A percentile compares a stretch with the other conserved stretches of the same genome.
Evolutionary conservation across 345 rosid species (phyloP).

Genomic region (Salix purpurea): DNA sequence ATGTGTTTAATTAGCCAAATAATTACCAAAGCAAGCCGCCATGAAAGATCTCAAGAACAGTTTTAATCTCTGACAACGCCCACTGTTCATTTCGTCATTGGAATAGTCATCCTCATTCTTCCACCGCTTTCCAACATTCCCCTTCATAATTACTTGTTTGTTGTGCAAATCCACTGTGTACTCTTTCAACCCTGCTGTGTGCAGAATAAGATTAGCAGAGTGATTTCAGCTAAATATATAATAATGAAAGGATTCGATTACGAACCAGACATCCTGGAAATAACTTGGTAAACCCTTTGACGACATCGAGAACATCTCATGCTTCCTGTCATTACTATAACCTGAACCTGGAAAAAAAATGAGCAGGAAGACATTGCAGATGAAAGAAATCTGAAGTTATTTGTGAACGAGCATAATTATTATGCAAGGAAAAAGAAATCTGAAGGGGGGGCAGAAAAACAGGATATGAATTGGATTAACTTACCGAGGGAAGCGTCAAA

Average conservation of each 20-base stretch:
- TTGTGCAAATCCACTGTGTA: slow-evolving; percentile 38
- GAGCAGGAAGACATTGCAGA: not conserved
- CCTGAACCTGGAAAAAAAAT: slow-evolving; percentile 41
- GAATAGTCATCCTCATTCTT: not conserved
- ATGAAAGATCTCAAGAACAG: slow-evolving; percentile 12
- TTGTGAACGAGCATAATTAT: too few relatives aligned
- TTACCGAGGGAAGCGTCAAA: slow-evolving; percentile 36
- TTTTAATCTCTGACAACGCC: not conserved
- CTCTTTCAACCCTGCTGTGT: slow-evolving; percentile 37
- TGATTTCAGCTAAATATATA: not conserved
- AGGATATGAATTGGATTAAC: not conserved
- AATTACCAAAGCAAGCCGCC: slow-evolving; percentile 9
- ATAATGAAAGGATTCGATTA: not conserved
- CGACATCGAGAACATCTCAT: slow-evolving; percentile 41
- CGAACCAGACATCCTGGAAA: slow-evolving; percentile 43
- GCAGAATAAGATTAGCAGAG: not conserved
- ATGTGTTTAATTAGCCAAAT: not conserved
- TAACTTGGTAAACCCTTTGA: slow-evolving; percentile 25
- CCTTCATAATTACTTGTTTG: slow-evolving; percentile 39
- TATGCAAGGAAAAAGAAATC: not conserved
- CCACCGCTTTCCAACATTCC: slow-evolving; percentile 19
- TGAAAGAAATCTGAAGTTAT: not conserved
- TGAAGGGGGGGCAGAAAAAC: not conserved
- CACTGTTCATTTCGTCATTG: not conserved
- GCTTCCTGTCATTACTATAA: slow-evolving; percentile 46